A percentile compares a stretch with the other conserved stretches of the same genome.
Evolutionary conservation across 805 yeast genomes (phyloP).

Genomic region (Sungouiella thailandica): DNA sequence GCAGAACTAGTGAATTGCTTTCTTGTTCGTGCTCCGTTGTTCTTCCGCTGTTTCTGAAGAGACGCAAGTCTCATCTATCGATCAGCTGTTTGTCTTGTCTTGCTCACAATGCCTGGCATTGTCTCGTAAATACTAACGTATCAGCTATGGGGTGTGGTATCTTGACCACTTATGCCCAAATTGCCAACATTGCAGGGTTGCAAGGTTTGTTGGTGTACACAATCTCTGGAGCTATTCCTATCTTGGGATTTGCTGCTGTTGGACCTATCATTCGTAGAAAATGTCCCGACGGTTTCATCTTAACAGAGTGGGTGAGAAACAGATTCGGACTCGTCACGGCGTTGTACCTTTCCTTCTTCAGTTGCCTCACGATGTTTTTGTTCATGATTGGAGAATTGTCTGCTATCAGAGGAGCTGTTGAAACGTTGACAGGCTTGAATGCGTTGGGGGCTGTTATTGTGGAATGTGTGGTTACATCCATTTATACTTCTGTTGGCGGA

Average conservation of each 20-base stretch:
- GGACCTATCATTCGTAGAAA: slow-evolving; percentile 76
- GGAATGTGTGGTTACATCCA: slow-evolving; percentile 81
- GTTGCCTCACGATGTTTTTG: slow-evolving; percentile 77
- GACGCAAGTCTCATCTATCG: too few species aligned
- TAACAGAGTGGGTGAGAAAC: slow-evolving; percentile 91
- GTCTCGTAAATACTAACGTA: slow-evolving; percentile 2
- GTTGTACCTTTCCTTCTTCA: slow-evolving; percentile 71
- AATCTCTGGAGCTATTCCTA: slow-evolving; percentile 75
- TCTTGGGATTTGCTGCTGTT: slow-evolving; percentile 71
- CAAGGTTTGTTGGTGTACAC: slow-evolving; percentile 85
- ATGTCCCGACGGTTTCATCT: slow-evolving; percentile 86
- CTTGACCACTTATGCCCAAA: slow-evolving; percentile 77
- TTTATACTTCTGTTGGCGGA: slow-evolving; percentile 86
- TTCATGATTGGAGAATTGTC: slow-evolving; percentile 86
- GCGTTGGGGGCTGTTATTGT: slow-evolving; percentile 80
- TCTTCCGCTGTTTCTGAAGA: too few species aligned
- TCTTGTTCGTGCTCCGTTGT: too few species aligned
- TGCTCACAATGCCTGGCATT: too few species aligned
- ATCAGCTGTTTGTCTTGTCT: too few species aligned
- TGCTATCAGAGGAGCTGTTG: slow-evolving; percentile 72
- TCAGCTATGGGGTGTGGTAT: slow-evolving; percentile 86
- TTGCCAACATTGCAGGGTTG: slow-evolving; percentile 80
- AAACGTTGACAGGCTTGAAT: slow-evolving; percentile 69
- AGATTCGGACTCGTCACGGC: slow-evolving; percentile 73
- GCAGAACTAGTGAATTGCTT: too few species aligned